Conservation (phyloP, 2,329 filamentous ascomycete genomes). For the Pseudogymnoascus sp. region DNA sequence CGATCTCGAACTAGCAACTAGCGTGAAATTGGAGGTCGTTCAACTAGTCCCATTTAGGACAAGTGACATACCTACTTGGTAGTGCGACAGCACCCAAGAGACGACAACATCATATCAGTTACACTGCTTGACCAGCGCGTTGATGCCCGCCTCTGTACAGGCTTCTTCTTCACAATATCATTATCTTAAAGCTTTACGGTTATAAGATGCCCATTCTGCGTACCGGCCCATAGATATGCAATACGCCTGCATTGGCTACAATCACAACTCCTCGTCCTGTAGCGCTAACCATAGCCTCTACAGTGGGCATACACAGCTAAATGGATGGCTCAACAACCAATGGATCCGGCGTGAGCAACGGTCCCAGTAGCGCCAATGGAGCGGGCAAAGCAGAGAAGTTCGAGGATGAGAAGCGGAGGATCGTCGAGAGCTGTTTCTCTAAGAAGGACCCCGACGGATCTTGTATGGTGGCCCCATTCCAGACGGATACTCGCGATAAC, state of each 20-base stretch:
- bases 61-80: slow-evolving; percentile 8
- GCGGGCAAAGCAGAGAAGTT: slow-evolving; percentile 58
- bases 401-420: slow-evolving; percentile 92
- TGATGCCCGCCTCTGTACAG: neutral
- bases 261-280: neutral
- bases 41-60: neutral
- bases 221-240: slow-evolving; percentile 2
- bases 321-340: slow-evolving; percentile 27
- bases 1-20: neutral
- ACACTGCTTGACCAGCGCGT: slow-evolving; percentile 1
- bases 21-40: neutral
- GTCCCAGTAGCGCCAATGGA: slow-evolving; percentile 17
- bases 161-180: neutral
- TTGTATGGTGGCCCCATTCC: slow-evolving; percentile 45
- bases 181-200: neutral
- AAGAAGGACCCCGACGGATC: slow-evolving; percentile 84
- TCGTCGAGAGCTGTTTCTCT: slow-evolving; percentile 88
- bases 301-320: slow-evolving; percentile 19
- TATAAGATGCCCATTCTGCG: slow-evolving; percentile 4
- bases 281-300: neutral
- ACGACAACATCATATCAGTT: slow-evolving; percentile 7
- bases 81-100: neutral
- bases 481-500: neutral
- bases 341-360: slow-evolving; percentile 26
- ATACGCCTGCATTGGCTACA: slow-evolving; percentile 3